Conservation (phyloP, 2,329 filamentous ascomycete genomes). For the Xylaria sp. region DNA sequence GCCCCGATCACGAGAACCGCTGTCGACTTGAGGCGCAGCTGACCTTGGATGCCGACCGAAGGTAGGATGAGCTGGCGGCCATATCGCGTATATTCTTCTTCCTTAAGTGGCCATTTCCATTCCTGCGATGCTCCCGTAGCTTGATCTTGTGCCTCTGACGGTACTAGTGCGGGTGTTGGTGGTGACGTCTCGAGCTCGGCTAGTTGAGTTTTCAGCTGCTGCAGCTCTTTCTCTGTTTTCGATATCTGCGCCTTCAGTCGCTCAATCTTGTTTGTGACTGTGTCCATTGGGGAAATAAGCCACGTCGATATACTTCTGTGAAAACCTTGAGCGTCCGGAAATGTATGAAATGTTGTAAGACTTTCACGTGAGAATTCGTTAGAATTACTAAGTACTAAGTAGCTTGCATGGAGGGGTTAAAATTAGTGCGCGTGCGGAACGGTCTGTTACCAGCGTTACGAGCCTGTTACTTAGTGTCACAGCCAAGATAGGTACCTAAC, state of each 20-base stretch:
- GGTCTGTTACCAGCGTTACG: slow-evolving; percentile 4
- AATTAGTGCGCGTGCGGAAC: not conserved
- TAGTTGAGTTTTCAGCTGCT: slow-evolving; percentile 57
- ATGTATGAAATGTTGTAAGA: not conserved
- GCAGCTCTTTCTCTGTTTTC: slow-evolving; percentile 60
- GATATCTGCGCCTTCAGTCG: slow-evolving; percentile 60
- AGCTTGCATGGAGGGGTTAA: slow-evolving; percentile 4
- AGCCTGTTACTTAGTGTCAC: not conserved
- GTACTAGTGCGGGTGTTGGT: slow-evolving; percentile 11
- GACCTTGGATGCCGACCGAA: slow-evolving; percentile 80
- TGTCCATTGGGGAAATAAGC: slow-evolving; percentile 44
- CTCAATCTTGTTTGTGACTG: slow-evolving; percentile 46
- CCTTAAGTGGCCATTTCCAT: slow-evolving; percentile 74
- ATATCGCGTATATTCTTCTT: slow-evolving; percentile 85
- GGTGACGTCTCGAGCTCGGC: slow-evolving; percentile 52
- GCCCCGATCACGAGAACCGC: slow-evolving; percentile 85
- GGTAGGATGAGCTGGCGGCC: slow-evolving; percentile 91
- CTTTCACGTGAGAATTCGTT: not conserved
- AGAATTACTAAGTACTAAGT: not conserved
- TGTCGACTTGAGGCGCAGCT: slow-evolving; percentile 75
- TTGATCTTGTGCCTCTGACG: slow-evolving; percentile 6
- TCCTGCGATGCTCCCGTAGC: slow-evolving; percentile 1
- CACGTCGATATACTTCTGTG: not conserved
- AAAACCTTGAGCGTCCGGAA: not conserved
- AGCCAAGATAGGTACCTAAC: not conserved